Percentiles rank a stretch among this genome's conserved stretches.
Conservation (phyloP, 805 yeast genomes). For the Myxozyma neotropica region DNA sequence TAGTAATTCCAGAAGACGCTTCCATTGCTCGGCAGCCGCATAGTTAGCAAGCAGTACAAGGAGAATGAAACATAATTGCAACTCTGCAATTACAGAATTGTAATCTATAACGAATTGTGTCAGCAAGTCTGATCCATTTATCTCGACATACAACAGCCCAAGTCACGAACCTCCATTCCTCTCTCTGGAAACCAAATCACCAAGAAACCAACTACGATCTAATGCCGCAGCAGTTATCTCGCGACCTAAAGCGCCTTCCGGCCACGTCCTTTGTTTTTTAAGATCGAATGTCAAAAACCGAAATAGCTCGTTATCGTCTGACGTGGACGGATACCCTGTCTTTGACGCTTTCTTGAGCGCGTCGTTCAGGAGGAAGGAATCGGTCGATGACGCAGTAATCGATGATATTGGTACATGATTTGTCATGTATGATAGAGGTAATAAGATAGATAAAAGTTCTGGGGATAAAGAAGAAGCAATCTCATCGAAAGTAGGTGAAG, state of each 20-base stretch:
- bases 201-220: slow-evolving; percentile 65
- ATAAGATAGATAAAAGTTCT: slow-evolving; percentile 39
- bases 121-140: not conserved
- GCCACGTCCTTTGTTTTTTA: slow-evolving; percentile 42
- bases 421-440: slow-evolving; percentile 35
- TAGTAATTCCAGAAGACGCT: slow-evolving; percentile 51
- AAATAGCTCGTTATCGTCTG: slow-evolving; percentile 43
- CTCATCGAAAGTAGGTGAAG: slow-evolving; percentile 38
- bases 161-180: slow-evolving; percentile 20
- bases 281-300: slow-evolving; percentile 50
- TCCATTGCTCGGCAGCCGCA: slow-evolving; percentile 69
- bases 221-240: slow-evolving; percentile 55
- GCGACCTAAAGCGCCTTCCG: slow-evolving; percentile 45
- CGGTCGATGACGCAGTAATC: slow-evolving; percentile 56
- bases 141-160: not conserved
- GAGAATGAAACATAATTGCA: slow-evolving; percentile 55
- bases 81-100: slow-evolving; percentile 52
- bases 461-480: slow-evolving; percentile 37
- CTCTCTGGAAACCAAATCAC: slow-evolving; percentile 41
- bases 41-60: slow-evolving; percentile 61
- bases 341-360: slow-evolving; percentile 9
- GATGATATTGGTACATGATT: slow-evolving; percentile 43
- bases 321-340: not conserved
- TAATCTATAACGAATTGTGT: slow-evolving; percentile 31
- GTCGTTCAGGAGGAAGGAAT: slow-evolving; percentile 23